Evolutionary conservation across 2,329 filamentous ascomycete genomes (phyloP), one percentile per base, ranked within the genome.

Genomic region (Colletotrichum scovillei): DNA sequence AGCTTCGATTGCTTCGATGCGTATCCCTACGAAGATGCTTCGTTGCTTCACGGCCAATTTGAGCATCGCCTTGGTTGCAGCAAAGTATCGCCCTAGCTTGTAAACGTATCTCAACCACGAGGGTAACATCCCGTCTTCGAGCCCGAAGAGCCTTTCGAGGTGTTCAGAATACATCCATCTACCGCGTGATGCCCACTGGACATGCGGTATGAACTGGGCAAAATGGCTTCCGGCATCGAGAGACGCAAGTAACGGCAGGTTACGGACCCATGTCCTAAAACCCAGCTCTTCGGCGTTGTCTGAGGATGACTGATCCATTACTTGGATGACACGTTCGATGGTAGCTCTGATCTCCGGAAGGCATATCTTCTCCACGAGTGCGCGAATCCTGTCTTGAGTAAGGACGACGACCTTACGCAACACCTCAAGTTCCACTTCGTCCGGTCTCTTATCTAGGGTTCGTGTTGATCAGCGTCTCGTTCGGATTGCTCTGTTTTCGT

Each of bases 41-140:
- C 78, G 77, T 49, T 78, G 58, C 32, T 78, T 78, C 0, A 68
- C 38, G 12, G 79, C 78, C 8, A 80, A 14, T 24, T 80, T 80
- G 5, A 81, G 72, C 76, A 82, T 78, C 1, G 77, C 71, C 63
- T 79, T 80, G 1, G 75, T 72, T 16, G 79, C 78, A 4, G 70
- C 68, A 19, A 63, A 67, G 67, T 81, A 81, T 1, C 80, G 79
- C 19, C 73, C 79, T 4, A 81, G 32, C 62, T 81, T 81, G 35
- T 80, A 74, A 1, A 67, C 16, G 0, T 62, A 14, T 22, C 62
- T 59, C 0, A 67, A 32, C 65, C 57, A 67, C 0, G 0, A 78
- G 6, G 26, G 28, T 16, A 16, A 63, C 19, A 2, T 79, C 22
- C 75, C 77, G 76, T n/a, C 9, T 24, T 72, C 8, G 2, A 52